Evolutionary conservation across 2,329 filamentous ascomycete species (phyloP).

Genomic region (Aspergillus tanneri): DNA sequence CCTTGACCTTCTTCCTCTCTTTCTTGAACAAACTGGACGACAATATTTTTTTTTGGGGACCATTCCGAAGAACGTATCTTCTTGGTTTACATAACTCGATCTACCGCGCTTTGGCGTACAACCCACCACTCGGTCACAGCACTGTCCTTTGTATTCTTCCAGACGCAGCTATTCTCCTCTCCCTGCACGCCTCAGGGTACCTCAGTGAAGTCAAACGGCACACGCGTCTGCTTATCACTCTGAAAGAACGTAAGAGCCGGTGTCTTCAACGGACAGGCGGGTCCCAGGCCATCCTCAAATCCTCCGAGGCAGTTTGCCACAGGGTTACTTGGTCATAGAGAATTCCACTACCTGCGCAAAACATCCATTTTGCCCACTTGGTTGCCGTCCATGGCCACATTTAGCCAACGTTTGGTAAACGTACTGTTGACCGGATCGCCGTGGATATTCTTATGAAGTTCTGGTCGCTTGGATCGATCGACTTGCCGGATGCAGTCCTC

Average conservation of each 20-base stretch:
- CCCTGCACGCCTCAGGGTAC: constrained; percentile 14
- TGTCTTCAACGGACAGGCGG: constrained; percentile 9
- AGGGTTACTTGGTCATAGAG: constrained; percentile 13
- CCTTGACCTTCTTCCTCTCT: too few relatives aligned
- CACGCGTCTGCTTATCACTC: constrained; percentile 15
- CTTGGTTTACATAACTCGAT: too few relatives aligned
- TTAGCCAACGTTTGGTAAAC: constrained; percentile 11
- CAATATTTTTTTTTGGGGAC: too few relatives aligned
- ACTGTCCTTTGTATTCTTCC: constrained; percentile 13
- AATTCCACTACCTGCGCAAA: constrained; percentile 9
- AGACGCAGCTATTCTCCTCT: constrained; percentile 14
- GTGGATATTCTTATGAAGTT: constrained; percentile 12
- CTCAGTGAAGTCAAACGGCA: constrained; percentile 13
- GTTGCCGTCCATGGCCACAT: constrained; percentile 10
- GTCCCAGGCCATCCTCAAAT: constrained; percentile 8
- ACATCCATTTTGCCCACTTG: constrained; percentile 12
- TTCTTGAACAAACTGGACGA: too few relatives aligned
- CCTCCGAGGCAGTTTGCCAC: constrained; percentile 16
- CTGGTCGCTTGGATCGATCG: constrained; percentile 8
- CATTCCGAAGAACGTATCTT: too few relatives aligned
- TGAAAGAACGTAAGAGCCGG: constrained; percentile 14
- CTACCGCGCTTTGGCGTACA: too few relatives aligned
- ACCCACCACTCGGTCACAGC: constrained; percentile 8
- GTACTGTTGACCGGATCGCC: constrained; percentile 8
- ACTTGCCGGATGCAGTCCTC: constrained; percentile 5